A percentile compares a stretch with the other conserved stretches of the same genome.
These are phyloP conservation scores for Cymbopogon flexuosus DNA, from an alignment of 202 grass and related monocot species.

Conservation along the genomic window DNA sequence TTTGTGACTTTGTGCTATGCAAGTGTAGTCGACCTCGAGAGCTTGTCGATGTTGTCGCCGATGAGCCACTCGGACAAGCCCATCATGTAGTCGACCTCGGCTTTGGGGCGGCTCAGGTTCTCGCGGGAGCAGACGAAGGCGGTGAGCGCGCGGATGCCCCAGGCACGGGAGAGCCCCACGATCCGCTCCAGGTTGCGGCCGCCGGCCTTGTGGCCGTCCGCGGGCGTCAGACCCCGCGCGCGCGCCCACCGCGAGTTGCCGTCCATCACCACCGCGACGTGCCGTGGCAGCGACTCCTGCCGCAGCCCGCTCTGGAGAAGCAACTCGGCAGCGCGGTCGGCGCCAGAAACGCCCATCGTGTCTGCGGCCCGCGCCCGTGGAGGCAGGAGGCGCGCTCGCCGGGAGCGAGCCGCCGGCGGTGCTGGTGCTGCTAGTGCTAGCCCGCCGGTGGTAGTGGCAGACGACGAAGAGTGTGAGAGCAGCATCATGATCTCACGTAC, in stretches of 20 bases:
- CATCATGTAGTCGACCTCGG: slow-evolving; percentile 34
- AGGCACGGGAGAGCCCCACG: slow-evolving; percentile 39
- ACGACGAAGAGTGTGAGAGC: background rate
- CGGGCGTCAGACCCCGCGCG: slow-evolving; percentile 36
- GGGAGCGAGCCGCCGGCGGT: background rate
- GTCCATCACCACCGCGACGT: slow-evolving; percentile 85
- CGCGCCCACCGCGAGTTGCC: slow-evolving; percentile 69
- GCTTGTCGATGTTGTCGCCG: background rate
- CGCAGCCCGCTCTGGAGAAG: slow-evolving; percentile 10
- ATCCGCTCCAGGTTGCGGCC: slow-evolving; percentile 44
- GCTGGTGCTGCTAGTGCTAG: background rate
- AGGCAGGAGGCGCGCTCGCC: background rate
- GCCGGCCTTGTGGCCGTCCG: slow-evolving; percentile 62
- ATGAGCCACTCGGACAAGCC: slow-evolving; percentile 19
- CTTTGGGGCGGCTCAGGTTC: slow-evolving; percentile 65
- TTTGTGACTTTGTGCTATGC: no score
- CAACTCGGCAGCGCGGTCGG: background rate
- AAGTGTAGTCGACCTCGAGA: background rate
- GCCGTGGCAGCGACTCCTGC: slow-evolving; percentile 33
- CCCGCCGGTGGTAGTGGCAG: background rate
- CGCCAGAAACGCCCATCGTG: background rate
- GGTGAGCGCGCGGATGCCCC: slow-evolving; percentile 60
- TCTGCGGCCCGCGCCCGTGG: background rate
- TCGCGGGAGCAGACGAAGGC: slow-evolving; percentile 69
- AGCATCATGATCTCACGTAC: background rate